Conservation (phyloP, 2,329 filamentous ascomycete species). For the Didymellaceae sp. region DNA sequence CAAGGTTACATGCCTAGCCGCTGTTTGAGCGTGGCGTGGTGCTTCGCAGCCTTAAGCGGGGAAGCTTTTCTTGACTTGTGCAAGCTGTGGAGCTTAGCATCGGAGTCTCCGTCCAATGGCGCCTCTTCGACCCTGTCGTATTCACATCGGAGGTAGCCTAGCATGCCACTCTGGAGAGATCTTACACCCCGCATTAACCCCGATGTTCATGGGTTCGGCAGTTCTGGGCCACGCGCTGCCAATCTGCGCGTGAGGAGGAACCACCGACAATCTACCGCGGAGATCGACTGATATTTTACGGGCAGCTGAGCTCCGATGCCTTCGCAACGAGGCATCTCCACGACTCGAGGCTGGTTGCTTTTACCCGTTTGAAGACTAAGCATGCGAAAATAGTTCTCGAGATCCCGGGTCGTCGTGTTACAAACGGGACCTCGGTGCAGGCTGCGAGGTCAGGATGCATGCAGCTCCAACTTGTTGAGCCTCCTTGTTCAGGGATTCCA, state of each 20-base stretch:
- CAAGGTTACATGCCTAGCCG: slow-evolving; percentile 21
- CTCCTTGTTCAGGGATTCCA: slow-evolving; percentile 58
- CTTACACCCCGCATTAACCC: slow-evolving; percentile 13
- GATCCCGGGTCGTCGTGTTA: slow-evolving; percentile 5
- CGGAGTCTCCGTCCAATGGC: slow-evolving; percentile 10
- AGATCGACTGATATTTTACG: slow-evolving; percentile 1
- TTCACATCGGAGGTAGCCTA: slow-evolving; percentile 6
- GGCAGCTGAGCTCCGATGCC: not conserved
- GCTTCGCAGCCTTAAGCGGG: slow-evolving; percentile 17
- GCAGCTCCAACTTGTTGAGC: slow-evolving; percentile 53
- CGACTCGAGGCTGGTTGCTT: slow-evolving; percentile 8
- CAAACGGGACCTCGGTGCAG: slow-evolving; percentile 23
- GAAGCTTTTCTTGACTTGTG: slow-evolving; percentile 19
- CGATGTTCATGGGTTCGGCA: slow-evolving; percentile 7
- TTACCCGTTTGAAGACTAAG: too few relatives aligned
- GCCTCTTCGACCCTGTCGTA: not conserved
- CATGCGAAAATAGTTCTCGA: not conserved
- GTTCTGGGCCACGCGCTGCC: slow-evolving; percentile 5
- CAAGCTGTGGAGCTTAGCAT: slow-evolving; percentile 14
- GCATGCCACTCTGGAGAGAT: not conserved
- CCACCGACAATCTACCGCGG: slow-evolving; percentile 12
- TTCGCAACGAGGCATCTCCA: slow-evolving; percentile 11
- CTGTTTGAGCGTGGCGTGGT: slow-evolving; percentile 10
- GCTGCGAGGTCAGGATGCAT: slow-evolving; percentile 18
- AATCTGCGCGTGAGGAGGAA: slow-evolving; percentile 4